Percentiles rank a stretch among this genome's conserved stretches.
Evolutionary conservation across 306 rosid species (phyloP).

Genomic region (Vigna trinervia): DNA sequence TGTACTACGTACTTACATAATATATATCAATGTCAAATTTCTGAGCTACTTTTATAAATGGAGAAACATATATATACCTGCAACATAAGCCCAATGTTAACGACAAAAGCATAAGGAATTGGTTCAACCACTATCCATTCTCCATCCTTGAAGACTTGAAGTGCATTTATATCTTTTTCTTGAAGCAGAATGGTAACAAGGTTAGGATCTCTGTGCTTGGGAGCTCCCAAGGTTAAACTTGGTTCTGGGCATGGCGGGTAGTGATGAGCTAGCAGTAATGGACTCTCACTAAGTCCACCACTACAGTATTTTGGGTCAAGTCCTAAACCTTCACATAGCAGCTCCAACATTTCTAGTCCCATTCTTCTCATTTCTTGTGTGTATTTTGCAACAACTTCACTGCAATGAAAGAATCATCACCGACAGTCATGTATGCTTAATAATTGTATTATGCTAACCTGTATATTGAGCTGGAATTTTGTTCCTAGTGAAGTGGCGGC

Average conservation of each 20-base stretch:
- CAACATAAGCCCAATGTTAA: slow-evolving; percentile 51
- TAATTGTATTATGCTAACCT: not conserved
- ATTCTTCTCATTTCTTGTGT: slow-evolving; percentile 47
- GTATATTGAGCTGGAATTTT: slow-evolving; percentile 11
- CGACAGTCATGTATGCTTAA: not conserved
- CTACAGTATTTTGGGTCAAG: slow-evolving; percentile 46
- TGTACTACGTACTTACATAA: not conserved
- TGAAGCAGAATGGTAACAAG: slow-evolving; percentile 68
- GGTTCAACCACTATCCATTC: slow-evolving; percentile 62
- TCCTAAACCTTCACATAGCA: slow-evolving; percentile 71
- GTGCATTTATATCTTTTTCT: slow-evolving; percentile 56
- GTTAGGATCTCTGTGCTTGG: slow-evolving; percentile 67
- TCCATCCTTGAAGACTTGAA: slow-evolving; percentile 59
- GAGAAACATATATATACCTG: slow-evolving; percentile 38
- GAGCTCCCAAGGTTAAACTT: slow-evolving; percentile 61
- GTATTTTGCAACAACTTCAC: slow-evolving; percentile 58
- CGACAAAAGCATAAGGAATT: slow-evolving; percentile 55
- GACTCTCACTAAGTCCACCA: slow-evolving; percentile 50
- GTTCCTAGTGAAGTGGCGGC: too few species aligned
- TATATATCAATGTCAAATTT: not conserved
- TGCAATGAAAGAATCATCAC: slow-evolving; percentile 29
- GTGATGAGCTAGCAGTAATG: slow-evolving; percentile 56
- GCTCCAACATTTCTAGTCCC: slow-evolving; percentile 52
- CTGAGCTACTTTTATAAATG: too few species aligned
- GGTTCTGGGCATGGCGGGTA: slow-evolving; percentile 82